A percentile compares a stretch with the other conserved stretches of the same genome.
These are phyloP conservation scores for Themeda triandra DNA, from an alignment of 176 grass and related monocot genomes.

Conservation along the genomic window DNA sequence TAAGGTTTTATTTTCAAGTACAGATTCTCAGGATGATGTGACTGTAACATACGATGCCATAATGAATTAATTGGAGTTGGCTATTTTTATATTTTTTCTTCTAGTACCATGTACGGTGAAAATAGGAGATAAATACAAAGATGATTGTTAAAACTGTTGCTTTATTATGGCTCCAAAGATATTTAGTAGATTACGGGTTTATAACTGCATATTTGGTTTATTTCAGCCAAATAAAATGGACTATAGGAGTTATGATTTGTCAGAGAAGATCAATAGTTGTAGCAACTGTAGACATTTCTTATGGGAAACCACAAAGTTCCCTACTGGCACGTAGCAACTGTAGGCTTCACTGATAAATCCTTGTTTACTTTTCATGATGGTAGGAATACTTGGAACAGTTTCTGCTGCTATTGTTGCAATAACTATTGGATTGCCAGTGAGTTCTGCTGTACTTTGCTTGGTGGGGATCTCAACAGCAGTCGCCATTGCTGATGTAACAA, in stretches of 20 bases:
- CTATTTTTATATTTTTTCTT: background rate
- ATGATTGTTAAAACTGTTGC: background rate
- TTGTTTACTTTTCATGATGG: conserved; percentile 1
- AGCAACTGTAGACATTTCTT: background rate
- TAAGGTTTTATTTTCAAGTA: background rate
- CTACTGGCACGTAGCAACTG: background rate
- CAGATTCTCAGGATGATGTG: background rate
- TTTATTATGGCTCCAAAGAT: background rate
- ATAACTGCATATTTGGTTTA: background rate
- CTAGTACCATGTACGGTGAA: background rate
- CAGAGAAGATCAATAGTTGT: background rate
- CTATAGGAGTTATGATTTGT: background rate
- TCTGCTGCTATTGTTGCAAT: conserved; percentile 45
- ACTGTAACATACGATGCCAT: background rate
- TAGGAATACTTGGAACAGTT: conserved; percentile 60
- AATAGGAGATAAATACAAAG: conserved; percentile 1
- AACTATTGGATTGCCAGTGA: conserved; percentile 40
- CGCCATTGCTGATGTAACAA: conserved; percentile 83
- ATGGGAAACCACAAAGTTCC: background rate
- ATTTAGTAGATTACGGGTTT: background rate
- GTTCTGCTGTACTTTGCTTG: conserved; percentile 64
- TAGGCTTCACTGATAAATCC: conserved; percentile 1
- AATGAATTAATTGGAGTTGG: background rate
- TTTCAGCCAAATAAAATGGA: background rate
- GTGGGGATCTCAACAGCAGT: conserved; percentile 64